Percentiles rank a stretch among this genome's conserved stretches.
Evolutionary conservation across 2,329 filamentous ascomycete species (phyloP).

Genomic region (Paracoccidioides lutzii): DNA sequence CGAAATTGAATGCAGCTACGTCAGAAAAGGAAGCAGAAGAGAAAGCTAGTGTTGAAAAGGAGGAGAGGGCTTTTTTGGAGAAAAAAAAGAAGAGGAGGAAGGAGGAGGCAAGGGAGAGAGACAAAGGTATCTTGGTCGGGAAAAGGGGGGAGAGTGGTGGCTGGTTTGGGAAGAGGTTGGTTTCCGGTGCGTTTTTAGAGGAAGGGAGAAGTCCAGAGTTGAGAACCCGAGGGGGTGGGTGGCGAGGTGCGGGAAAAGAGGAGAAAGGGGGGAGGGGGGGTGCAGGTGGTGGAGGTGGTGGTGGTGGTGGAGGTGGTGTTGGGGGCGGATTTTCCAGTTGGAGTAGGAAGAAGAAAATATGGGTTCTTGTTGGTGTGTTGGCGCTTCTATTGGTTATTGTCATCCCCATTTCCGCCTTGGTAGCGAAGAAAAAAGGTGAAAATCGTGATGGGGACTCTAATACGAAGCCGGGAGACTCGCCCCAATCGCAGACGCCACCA

Average conservation of each 20-base stretch:
- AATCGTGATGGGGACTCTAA: conserved; percentile 15
- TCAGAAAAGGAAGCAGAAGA: conserved; percentile 39
- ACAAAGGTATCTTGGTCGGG: conserved; percentile 10
- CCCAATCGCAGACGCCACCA: conserved; percentile 17
- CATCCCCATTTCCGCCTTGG: conserved; percentile 53
- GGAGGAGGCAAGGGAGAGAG: conserved; percentile 9
- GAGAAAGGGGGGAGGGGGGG: conserved; percentile 41
- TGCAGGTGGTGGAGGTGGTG: conserved; percentile 18
- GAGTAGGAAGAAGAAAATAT: conserved; percentile 33
- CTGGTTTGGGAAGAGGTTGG: conserved; percentile 44
- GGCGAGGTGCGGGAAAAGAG: conserved; percentile 32
- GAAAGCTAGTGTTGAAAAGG: conserved; percentile 29
- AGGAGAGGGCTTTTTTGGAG: conserved; percentile 16
- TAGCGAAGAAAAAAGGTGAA: conserved; percentile 44
- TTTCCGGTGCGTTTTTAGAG: conserved; percentile 57
- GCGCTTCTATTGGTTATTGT: conserved; percentile 51
- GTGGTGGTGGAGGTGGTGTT: conserved; percentile 26
- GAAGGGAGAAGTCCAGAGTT: conserved; percentile 45
- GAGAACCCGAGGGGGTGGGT: conserved; percentile 38
- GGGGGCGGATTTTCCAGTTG: conserved; percentile 14
- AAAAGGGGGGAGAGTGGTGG: conserved; percentile 15
- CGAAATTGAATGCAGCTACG: conserved; percentile 52
- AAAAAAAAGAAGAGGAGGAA: conserved; percentile 20
- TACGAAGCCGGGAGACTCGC: conserved; percentile 15
- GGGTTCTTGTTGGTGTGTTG: conserved; percentile 44